phyloP scores from a whole-genome alignment of 495 filamentous ascomycete genomes.

The Podospora fimiseda region DNA sequence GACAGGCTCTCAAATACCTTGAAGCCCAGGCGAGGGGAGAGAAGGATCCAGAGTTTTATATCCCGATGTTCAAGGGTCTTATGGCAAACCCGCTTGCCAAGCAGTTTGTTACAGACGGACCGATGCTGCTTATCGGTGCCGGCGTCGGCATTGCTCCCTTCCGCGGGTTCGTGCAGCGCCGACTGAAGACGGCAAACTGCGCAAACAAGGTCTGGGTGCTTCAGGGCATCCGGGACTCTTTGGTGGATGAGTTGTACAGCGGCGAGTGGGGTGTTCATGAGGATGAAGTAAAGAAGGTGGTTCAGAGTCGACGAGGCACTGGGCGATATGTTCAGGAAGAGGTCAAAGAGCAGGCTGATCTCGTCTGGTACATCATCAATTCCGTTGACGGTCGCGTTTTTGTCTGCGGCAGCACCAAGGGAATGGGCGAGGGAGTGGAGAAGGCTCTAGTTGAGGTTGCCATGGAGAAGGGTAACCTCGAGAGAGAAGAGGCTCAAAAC shows the following conservation, averaged over 20 bases:
- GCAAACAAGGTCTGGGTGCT: constrained; percentile 99
- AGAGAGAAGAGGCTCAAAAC: constrained; percentile 60
- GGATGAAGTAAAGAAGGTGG: constrained; percentile 84
- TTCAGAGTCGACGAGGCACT: constrained; percentile 73
- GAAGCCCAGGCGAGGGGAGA: constrained; percentile 54
- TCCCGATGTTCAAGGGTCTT: constrained; percentile 98
- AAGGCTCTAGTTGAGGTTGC: constrained; percentile 71
- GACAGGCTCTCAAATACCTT: constrained; percentile 63
- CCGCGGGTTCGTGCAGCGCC: constrained; percentile 91
- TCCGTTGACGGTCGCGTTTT: constrained; percentile 88
- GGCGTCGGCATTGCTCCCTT: constrained; percentile 97
- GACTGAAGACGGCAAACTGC: constrained; percentile 91
- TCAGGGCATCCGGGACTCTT: constrained; percentile 88
- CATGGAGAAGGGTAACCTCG: constrained; percentile 72
- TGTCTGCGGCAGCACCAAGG: constrained; percentile 87
- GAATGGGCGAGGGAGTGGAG: constrained; percentile 97
- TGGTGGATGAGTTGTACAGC: constrained; percentile 89
- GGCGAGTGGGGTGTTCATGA: constrained; percentile 96
- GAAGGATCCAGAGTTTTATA: constrained; percentile 53
- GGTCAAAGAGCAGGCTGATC: constrained; percentile 76
- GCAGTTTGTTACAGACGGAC: constrained; percentile 83
- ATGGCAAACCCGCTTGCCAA: constrained; percentile 94
- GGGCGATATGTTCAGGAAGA: constrained; percentile 85
- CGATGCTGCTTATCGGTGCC: constrained; percentile 95
- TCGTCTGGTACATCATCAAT: constrained; percentile 96